Conservation (phyloP, 2,329 filamentous ascomycete genomes). For the Sarocladium oryzae region DNA sequence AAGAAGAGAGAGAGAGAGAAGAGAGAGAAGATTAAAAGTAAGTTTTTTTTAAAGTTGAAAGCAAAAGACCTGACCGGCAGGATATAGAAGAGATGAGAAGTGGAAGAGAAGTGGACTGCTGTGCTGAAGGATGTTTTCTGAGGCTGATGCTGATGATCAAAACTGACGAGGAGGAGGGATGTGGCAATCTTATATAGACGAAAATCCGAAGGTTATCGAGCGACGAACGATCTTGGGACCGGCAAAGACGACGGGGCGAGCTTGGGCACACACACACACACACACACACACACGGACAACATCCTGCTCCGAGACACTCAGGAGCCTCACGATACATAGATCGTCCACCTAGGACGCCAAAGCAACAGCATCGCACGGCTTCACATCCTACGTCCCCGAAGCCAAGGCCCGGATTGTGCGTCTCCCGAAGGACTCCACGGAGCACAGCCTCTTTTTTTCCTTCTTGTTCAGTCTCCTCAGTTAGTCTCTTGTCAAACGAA, state of each 20-base stretch:
- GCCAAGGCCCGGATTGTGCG: conserved; percentile 1
- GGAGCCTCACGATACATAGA: conserved; percentile 1
- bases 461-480: too few species aligned
- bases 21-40: not conserved
- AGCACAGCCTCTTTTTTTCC: conserved; percentile 2
- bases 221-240: too few species aligned
- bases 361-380: not conserved
- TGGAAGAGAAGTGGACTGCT: conserved; percentile 8
- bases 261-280: not conserved
- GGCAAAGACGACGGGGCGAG: too few species aligned
- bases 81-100: not conserved
- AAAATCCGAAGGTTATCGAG: not conserved
- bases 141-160: conserved; percentile 1
- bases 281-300: not conserved
- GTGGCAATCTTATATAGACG: not conserved
- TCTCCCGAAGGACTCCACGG: conserved; percentile 3
- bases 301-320: not conserved
- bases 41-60: not conserved
- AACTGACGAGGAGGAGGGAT: not conserved
- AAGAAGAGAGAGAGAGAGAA: not conserved
- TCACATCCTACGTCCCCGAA: not conserved
- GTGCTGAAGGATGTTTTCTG: conserved; percentile 8
- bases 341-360: not conserved
- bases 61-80: conserved; percentile 8
- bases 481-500: conserved; percentile 9